A percentile compares a stretch with the other conserved stretches of the same genome.
Evolutionary conservation across 2,329 filamentous ascomycete species (phyloP).

Genomic region (Pseudomassariella vexata): DNA sequence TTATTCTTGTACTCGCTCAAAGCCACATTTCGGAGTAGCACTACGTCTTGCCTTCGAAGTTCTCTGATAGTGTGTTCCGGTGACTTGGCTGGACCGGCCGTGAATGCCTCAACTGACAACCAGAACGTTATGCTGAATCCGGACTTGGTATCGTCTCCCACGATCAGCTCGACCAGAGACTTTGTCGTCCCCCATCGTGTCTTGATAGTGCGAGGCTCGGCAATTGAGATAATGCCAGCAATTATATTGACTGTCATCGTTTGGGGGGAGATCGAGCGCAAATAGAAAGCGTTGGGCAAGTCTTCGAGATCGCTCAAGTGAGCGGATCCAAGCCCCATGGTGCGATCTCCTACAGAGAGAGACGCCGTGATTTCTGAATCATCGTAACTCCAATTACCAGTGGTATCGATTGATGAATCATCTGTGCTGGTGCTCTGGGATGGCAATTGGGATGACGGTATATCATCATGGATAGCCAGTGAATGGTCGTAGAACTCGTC

Average conservation of each 20-base stretch:
- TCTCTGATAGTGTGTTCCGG: conserved; percentile 18
- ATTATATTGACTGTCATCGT: conserved; percentile 79
- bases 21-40: conserved; percentile 75
- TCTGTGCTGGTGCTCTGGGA: conserved; percentile 20
- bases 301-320: conserved; percentile 60
- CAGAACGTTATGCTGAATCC: conserved; percentile 83
- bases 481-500: conserved; percentile 75
- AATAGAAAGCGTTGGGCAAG: conserved; percentile 61
- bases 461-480: conserved; percentile 61
- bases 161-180: conserved; percentile 68
- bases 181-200: conserved; percentile 59
- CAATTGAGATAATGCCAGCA: conserved; percentile 70
- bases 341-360: conserved; percentile 11
- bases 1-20: conserved; percentile 67
- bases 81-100: conserved; percentile 24
- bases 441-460: conserved; percentile 56
- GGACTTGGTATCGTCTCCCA: conserved; percentile 79
- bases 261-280: conserved; percentile 66
- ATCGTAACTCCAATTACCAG: conserved; percentile 18
- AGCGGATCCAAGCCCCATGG: conserved; percentile 22
- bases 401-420: conserved; percentile 31
- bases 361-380: conserved; percentile 22
- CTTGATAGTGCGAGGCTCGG: conserved; percentile 60
- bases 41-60: conserved; percentile 66
- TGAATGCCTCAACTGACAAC: conserved; percentile 42